Conservation (phyloP, 1,139 yeast species). For the Yamadazyma membranifaciens region DNA sequence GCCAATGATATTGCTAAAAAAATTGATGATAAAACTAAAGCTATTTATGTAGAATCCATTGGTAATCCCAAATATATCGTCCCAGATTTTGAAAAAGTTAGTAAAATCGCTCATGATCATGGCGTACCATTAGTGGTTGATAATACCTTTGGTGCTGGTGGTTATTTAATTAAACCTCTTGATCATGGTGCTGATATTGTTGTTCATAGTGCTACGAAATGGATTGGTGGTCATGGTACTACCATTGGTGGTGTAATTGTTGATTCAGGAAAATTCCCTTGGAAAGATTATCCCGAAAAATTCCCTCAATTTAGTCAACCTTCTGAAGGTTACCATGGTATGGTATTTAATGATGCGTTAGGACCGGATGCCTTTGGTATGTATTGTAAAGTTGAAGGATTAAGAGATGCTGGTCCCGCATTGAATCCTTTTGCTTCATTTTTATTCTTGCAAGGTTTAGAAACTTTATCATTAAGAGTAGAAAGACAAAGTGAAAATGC, state of each 20-base stretch:
- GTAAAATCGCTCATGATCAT: slow-evolving; percentile 76
- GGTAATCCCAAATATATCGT: slow-evolving; percentile 94
- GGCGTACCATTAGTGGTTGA: slow-evolving; percentile 94
- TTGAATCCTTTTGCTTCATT: slow-evolving; percentile 88
- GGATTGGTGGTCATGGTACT: slow-evolving; percentile 98
- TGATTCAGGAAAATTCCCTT: slow-evolving; percentile 90
- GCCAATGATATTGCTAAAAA: slow-evolving; percentile 67
- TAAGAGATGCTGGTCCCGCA: slow-evolving; percentile 91
- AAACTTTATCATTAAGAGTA: slow-evolving; percentile 88
- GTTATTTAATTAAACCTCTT: slow-evolving; percentile 80
- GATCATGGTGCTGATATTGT: slow-evolving; percentile 87
- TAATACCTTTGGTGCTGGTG: slow-evolving; percentile 98
- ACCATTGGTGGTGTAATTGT: slow-evolving; percentile 91
- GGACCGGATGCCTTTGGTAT: slow-evolving; percentile 79
- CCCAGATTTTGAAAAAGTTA: slow-evolving; percentile 82
- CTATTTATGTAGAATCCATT: slow-evolving; percentile 84
- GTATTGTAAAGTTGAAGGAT: slow-evolving; percentile 78
- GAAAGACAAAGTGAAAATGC: slow-evolving; percentile 90
- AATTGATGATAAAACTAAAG: slow-evolving; percentile 85
- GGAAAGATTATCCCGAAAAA: slow-evolving; percentile 80
- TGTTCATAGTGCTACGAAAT: slow-evolving; percentile 91
- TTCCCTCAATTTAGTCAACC: slow-evolving; percentile 91
- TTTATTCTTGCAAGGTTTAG: slow-evolving; percentile 85
- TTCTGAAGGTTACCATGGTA: slow-evolving; percentile 90
- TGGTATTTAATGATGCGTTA: slow-evolving; percentile 75